Conservation (phyloP, 2,329 filamentous ascomycete genomes). For the Fusarium sp. region DNA sequence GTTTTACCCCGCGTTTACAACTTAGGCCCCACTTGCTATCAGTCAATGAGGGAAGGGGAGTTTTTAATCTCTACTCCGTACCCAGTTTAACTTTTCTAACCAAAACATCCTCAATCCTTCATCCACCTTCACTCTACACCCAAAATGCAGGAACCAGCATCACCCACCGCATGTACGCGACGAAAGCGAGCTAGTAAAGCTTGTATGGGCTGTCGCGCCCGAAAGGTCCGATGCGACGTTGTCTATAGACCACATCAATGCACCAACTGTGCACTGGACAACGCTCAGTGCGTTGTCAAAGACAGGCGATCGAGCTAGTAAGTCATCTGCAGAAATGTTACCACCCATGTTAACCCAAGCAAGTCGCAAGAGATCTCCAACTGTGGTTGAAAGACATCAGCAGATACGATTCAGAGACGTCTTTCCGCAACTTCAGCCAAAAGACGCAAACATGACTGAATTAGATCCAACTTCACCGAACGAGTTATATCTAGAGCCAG, state of each 20-base stretch:
- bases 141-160: not conserved
- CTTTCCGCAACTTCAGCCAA: not conserved
- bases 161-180: not conserved
- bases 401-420: not conserved
- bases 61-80: not conserved
- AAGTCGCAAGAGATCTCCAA: not conserved
- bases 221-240: constrained; percentile 30
- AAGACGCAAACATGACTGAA: not conserved
- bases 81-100: not conserved
- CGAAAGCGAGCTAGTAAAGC: constrained; percentile 21
- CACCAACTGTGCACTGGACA: constrained; percentile 26
- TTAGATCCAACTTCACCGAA: not conserved
- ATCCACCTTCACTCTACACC: fast-evolving
- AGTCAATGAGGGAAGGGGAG: not conserved
- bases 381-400: not conserved
- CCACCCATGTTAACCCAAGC: not conserved
- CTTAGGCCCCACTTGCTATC: too few species aligned
- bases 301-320: constrained; percentile 21
- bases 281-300: constrained; percentile 19
- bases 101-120: not conserved
- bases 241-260: constrained; percentile 15
- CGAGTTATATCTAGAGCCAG: not conserved
- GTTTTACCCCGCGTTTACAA: not conserved
- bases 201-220: constrained; percentile 14
- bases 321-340: not conserved